Conservation (phyloP, 148 eudicot genomes). For the Bassia scoparia region DNA sequence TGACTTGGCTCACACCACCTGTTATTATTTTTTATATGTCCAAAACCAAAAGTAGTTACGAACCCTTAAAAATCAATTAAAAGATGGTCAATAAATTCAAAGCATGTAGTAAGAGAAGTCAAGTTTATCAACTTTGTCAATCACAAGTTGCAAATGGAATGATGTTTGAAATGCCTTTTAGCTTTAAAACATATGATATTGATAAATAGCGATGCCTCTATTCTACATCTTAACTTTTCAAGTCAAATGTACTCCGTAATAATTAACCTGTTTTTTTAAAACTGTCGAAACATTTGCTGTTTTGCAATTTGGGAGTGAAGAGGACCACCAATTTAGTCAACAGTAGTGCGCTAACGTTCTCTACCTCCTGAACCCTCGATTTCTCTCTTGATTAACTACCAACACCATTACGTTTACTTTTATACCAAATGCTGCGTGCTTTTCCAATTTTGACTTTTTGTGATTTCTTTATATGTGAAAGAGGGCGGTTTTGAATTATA, state of each 20-base stretch:
- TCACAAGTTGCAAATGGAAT: conserved; percentile 2
- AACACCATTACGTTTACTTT: too few relatives aligned
- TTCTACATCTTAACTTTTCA: not conserved
- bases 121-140: not conserved
- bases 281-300: not conserved
- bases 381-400: not conserved
- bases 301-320: not conserved
- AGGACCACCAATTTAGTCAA: not conserved
- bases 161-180: not conserved
- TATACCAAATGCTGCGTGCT: too few relatives aligned
- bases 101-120: not conserved
- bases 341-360: not conserved
- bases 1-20: too few relatives aligned
- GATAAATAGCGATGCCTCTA: too few relatives aligned
- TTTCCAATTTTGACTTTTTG: too few relatives aligned
- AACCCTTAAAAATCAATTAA: too few relatives aligned
- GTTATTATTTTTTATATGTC: too few relatives aligned
- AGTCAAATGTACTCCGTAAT: not conserved
- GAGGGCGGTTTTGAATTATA: too few relatives aligned
- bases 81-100: not conserved
- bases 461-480: too few relatives aligned
- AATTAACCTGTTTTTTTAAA: not conserved
- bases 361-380: not conserved
- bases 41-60: too few relatives aligned
- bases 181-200: not conserved